A percentile compares a stretch with the other conserved stretches of the same genome.
These are phyloP conservation scores for Xylaria sp. DNA, from an alignment of 2,329 filamentous ascomycete species.

Conservation along the genomic window DNA sequence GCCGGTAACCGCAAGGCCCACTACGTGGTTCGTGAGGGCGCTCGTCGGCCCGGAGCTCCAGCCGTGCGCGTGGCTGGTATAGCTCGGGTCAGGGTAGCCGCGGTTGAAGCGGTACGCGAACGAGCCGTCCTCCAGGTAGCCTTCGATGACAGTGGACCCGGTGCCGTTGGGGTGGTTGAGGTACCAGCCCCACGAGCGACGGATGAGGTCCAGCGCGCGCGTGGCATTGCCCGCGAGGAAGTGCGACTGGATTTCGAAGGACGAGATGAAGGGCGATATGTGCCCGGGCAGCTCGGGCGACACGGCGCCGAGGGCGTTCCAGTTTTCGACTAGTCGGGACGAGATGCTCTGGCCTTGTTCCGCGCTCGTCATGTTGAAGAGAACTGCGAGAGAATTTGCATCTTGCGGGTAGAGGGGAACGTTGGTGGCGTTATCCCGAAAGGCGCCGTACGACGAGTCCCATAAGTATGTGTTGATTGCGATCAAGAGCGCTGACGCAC, in stretches of 20 bases:
- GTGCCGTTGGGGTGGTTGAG: conserved; percentile 67
- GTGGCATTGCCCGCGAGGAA: conserved; percentile 58
- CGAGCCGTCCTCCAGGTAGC: conserved; percentile 64
- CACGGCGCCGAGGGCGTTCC: conserved; percentile 55
- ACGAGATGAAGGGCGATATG: conserved; percentile 68
- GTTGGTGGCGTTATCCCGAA: conserved; percentile 59
- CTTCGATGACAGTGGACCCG: conserved; percentile 67
- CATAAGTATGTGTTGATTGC: conserved; percentile 62
- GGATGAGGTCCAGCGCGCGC: conserved; percentile 66
- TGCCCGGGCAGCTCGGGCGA: conserved; percentile 67
- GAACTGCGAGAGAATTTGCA: conserved; percentile 66
- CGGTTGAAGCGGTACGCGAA: conserved; percentile 66
- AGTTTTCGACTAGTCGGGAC: conserved; percentile 59
- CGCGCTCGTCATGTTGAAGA: conserved; percentile 57
- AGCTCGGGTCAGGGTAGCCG: conserved; percentile 61
- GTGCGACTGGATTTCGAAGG: conserved; percentile 70
- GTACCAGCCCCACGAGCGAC: conserved; percentile 70
- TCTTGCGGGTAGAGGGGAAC: conserved; percentile 68
- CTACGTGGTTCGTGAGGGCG: conserved; percentile 57
- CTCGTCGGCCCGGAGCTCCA: conserved; percentile 62
- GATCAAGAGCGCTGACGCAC: conserved; percentile 55
- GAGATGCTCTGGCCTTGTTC: conserved; percentile 56
- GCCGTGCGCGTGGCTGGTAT: conserved; percentile 62
- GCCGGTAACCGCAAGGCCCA: conserved; percentile 55
- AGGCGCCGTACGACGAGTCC: conserved; percentile 60